Evolutionary conservation across 2,329 filamentous ascomycete genomes (phyloP).

Genomic region (Elsinoe fawcettii): DNA sequence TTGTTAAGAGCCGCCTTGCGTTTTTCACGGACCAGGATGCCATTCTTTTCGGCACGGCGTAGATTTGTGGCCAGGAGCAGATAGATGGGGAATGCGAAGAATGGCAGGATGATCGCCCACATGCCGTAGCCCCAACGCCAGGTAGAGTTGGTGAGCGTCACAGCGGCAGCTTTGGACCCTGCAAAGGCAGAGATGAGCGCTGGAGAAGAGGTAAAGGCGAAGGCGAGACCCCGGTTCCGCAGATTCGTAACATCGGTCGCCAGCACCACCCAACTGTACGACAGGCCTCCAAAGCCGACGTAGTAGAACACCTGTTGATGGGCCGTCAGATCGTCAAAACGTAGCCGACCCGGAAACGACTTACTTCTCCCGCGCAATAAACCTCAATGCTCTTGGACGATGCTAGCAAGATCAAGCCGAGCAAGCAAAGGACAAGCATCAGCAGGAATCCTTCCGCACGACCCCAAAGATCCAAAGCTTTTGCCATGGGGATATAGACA

Average conservation of each 20-base stretch:
- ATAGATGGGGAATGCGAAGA: conserved; percentile 53
- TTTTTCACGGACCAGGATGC: conserved; percentile 39
- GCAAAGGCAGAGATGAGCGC: conserved; percentile 58
- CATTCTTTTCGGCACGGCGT: conserved; percentile 50
- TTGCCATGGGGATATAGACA: conserved; percentile 58
- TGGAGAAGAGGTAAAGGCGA: conserved; percentile 55
- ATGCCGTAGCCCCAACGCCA: conserved; percentile 64
- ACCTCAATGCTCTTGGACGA: conserved; percentile 51
- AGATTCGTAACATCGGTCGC: conserved; percentile 60
- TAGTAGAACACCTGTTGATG: conserved; percentile 50
- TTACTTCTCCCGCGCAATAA: conserved; percentile 52
- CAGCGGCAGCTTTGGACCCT: conserved; percentile 24
- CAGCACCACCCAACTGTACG: conserved; percentile 50
- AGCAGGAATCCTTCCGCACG: conserved; percentile 55
- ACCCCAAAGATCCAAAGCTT: conserved; percentile 60
- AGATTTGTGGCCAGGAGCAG: conserved; percentile 52
- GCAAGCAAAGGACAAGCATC: conserved; percentile 44
- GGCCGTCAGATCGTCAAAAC: no score
- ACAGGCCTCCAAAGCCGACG: conserved; percentile 50
- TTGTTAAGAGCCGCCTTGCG: conserved; percentile 37
- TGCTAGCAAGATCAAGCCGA: conserved; percentile 59
- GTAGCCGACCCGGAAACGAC: background rate
- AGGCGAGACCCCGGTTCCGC: conserved; percentile 56
- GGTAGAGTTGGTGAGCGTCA: conserved; percentile 20
- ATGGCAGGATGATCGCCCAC: conserved; percentile 57